A percentile compares a stretch with the other conserved stretches of the same genome.
Evolutionary conservation across 2,329 filamentous ascomycete genomes (phyloP).

Genomic region (Geoglossum cookeanum): DNA sequence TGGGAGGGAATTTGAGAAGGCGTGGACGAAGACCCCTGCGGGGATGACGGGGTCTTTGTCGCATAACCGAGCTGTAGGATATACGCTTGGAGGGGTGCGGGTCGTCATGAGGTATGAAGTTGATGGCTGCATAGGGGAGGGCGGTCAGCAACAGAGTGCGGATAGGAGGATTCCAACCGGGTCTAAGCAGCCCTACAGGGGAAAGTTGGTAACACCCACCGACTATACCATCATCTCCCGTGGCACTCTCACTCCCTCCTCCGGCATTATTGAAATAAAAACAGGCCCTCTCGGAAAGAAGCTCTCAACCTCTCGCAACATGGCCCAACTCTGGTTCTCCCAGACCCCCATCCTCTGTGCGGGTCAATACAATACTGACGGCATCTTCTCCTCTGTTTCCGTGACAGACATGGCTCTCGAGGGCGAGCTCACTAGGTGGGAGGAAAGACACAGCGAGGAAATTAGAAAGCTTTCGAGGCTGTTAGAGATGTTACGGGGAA

Average conservation of each 20-base stretch:
- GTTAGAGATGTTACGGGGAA: background rate
- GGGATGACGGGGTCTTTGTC: background rate
- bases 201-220: background rate
- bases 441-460: background rate
- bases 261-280: background rate
- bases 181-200: background rate
- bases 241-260: background rate
- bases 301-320: background rate
- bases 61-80: constrained; percentile 4
- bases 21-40: background rate
- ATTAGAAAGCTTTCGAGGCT: background rate
- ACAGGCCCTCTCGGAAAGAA: background rate
- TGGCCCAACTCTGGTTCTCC: constrained; percentile 7
- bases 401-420: background rate
- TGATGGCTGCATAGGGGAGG: constrained; percentile 2
- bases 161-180: background rate
- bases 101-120: constrained; percentile 6
- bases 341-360: constrained; percentile 5
- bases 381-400: background rate
- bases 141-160: background rate
- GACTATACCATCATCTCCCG: background rate
- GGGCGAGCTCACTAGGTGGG: background rate
- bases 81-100: constrained; percentile 6
- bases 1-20: constrained; percentile 6
- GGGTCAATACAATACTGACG: background rate